Base-by-base conservation (phyloP, 2,329 filamentous ascomycete genomes). In the Rutstroemia sp. region DNA sequence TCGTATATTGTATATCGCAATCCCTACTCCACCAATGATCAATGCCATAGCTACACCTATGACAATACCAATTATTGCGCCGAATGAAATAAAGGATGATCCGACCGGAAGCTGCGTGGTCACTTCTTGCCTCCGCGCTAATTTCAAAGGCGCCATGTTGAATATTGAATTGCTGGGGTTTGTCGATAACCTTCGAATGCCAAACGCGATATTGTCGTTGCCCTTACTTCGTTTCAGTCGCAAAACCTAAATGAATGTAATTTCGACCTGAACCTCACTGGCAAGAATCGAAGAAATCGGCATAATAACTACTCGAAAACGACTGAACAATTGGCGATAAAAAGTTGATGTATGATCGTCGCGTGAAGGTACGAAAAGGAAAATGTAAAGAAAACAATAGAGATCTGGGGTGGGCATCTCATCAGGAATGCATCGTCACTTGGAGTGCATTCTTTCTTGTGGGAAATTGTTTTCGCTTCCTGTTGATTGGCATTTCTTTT, bases 101-200 rank as follows among this genome's bases (percentile, higher is more conserved):
- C 30, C 52, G n/a, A 54, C 38, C 10, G 52, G 45, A 10, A 54
- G 16, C 7, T 49, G 34, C 5, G 52, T 19, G 39, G 39, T 19
- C 39, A 42, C 17, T 14, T 19, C 16, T 19, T 42, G 39, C n/a
- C 39, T 16, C 39, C 2, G 34, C n/a, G 14, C 34, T n/a, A 54
- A 34, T 27, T n/a, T 23, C 5, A 30, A 10, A 54, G 44, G 45
- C 27, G 45, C 44, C 52, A 54, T 54, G 6, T 49, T 54, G 34
- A 34, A 42, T 9, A 27, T 12, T 49, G 1, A 9, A 53, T 12
- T 49, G 5, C 3, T 9, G 21, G 38, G n/a, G 12, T 42, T 4
- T 19, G 17, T 54, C 27, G 12, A 23, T 5, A 8, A 4, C 30
- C 42, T 37, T 25, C 14, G 12, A 30, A 30, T 39, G 25, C 14